phyloP scores from a whole-genome alignment of 2,329 filamentous ascomycete genomes.

The Clathrospora elynae region DNA sequence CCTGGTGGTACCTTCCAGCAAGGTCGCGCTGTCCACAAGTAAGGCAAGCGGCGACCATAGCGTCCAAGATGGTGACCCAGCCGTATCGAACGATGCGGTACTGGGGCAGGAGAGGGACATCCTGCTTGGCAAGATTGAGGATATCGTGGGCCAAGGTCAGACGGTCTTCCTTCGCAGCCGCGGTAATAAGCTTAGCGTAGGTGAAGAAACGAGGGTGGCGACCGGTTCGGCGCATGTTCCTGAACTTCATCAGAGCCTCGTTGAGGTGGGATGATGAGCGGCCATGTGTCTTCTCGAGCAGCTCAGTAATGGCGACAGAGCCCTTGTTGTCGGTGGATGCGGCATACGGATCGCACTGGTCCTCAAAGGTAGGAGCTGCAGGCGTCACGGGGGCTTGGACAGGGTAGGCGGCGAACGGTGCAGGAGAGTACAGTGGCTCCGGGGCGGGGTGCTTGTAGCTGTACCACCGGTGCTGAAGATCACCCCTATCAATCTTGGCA shows the following conservation, averaged over 20 bases:
- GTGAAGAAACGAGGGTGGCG: constrained; percentile 95
- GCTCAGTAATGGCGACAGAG: constrained; percentile 86
- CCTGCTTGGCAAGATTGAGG: constrained; percentile 82
- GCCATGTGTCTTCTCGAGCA: constrained; percentile 79
- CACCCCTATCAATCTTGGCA: constrained; percentile 57
- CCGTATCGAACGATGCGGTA: constrained; percentile 90
- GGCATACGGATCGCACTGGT: constrained; percentile 88
- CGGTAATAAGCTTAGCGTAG: constrained; percentile 91
- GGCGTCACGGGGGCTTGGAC: constrained; percentile 55
- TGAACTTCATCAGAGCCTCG: constrained; percentile 81
- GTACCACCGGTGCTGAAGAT: constrained; percentile 62
- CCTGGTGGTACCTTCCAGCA: constrained; percentile 87
- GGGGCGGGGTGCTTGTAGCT: constrained; percentile 58
- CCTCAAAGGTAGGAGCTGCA: constrained; percentile 69
- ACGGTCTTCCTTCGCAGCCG: constrained; percentile 83
- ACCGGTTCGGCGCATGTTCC: constrained; percentile 89
- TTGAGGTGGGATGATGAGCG: constrained; percentile 74
- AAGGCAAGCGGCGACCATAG: constrained; percentile 93
- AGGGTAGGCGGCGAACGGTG: constrained; percentile 57
- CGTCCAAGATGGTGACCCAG: constrained; percentile 94
- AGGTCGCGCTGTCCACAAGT: constrained; percentile 78
- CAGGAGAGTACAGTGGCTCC: constrained; percentile 54
- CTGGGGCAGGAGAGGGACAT: constrained; percentile 82
- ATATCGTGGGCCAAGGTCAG: constrained; percentile 84
- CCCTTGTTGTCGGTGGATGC: constrained; percentile 91